Evolutionary conservation across 1,284 basidiomycete genomes (phyloP).

Genomic region (Somion occarium): DNA sequence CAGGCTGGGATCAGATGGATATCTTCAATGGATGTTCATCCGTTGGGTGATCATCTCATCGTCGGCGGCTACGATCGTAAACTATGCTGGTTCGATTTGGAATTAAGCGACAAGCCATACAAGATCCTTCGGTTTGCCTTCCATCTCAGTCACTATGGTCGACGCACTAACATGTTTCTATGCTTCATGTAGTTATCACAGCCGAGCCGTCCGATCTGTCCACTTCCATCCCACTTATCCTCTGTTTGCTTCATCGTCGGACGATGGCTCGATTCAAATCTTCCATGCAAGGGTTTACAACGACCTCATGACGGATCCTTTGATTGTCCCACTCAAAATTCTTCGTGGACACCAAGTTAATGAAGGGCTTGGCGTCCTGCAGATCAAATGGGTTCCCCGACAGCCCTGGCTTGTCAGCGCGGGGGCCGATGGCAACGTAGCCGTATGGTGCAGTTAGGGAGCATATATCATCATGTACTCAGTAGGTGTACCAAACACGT

Average conservation of each 20-base stretch:
- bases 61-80: constrained; percentile 98
- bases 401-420: constrained; percentile 94
- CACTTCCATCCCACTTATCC: constrained; percentile 94
- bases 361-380: constrained; percentile 89
- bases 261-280: constrained; percentile 95
- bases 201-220: constrained; percentile 86
- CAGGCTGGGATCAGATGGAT: constrained; percentile 96
- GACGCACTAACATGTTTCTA: constrained; percentile 9
- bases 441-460: constrained; percentile 78
- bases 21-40: constrained; percentile 94
- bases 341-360: constrained; percentile 83
- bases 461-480: not conserved
- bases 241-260: constrained; percentile 92
- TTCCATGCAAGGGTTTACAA: constrained; percentile 95
- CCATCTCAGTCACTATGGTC: not conserved
- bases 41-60: constrained; percentile 92
- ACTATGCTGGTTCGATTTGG: constrained; percentile 98
- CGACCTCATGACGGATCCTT: constrained; percentile 92
- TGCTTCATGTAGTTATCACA: constrained; percentile 79
- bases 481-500: not conserved
- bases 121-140: constrained; percentile 78
- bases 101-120: constrained; percentile 93
- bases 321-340: constrained; percentile 97
- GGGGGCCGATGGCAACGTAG: constrained; percentile 88
- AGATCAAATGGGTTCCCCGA: constrained; percentile 83